Conservation (phyloP, 2,329 filamentous ascomycete species). For the Verticillium nonalfalfae region DNA sequence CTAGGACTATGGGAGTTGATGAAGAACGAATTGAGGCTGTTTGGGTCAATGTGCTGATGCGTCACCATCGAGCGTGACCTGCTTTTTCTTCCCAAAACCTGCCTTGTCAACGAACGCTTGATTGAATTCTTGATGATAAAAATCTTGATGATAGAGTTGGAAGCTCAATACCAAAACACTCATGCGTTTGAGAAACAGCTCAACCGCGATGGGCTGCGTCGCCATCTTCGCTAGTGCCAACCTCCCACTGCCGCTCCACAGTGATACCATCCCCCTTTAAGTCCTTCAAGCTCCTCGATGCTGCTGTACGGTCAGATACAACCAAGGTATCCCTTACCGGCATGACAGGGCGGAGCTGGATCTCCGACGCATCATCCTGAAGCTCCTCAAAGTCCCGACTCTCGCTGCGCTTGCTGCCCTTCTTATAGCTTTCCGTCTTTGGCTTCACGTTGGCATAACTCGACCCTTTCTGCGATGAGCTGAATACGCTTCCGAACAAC, state of each 20-base stretch:
- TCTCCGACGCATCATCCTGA: not conserved
- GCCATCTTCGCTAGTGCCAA: not conserved
- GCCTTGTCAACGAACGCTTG: no score
- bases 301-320: not conserved
- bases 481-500: not conserved
- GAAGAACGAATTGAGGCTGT: no score
- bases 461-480: not conserved
- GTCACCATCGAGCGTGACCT: no score
- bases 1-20: no score
- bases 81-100: no score
- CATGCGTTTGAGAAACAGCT: not conserved
- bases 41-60: no score
- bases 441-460: not conserved
- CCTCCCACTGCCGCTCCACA: not conserved
- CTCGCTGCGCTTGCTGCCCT: not conserved
- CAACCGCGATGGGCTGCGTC: not conserved
- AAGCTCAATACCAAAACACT: not conserved
- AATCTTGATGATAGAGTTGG: not conserved
- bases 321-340: not conserved
- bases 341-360: constrained; percentile 1
- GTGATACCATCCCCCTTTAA: not conserved
- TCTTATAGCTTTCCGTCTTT: not conserved
- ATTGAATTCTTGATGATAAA: not conserved
- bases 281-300: not conserved
- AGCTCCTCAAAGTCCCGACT: not conserved